phyloP scores from a whole-genome alignment of 2,329 filamentous ascomycete species.

The Chaetomium olivaceum region DNA sequence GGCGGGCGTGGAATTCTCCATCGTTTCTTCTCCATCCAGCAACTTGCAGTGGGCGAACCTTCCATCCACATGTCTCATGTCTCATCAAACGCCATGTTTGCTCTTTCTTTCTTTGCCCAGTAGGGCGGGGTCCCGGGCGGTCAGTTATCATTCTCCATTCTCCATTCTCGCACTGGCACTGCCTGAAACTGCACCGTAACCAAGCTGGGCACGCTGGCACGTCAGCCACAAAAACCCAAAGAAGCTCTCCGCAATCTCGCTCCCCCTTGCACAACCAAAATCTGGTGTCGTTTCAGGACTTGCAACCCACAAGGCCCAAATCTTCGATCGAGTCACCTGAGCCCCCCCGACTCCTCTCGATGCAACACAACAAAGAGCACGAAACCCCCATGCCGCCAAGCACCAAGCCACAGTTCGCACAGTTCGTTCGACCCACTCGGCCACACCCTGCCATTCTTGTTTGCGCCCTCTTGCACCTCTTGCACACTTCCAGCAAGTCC shows the following conservation, averaged over 20 bases:
- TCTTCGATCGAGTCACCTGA: slow-evolving; percentile 4
- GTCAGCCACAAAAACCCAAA: neutral
- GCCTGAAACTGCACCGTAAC: neutral
- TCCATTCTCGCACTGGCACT: too few relatives aligned
- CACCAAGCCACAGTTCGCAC: slow-evolving; percentile 6
- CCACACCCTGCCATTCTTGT: too few relatives aligned
- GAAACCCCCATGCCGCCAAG: slow-evolving; percentile 3
- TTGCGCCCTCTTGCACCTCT: too few relatives aligned
- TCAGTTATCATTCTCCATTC: neutral
- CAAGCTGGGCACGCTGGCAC: neutral
- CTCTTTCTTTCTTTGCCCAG: neutral
- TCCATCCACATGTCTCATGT: neutral
- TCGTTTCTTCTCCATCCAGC: neutral
- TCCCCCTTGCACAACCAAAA: neutral
- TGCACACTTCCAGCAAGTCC: too few relatives aligned
- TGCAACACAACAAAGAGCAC: slow-evolving; percentile 5
- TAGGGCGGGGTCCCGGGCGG: neutral
- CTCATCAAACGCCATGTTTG: neutral
- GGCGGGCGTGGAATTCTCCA: neutral
- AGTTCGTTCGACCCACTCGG: too few relatives aligned
- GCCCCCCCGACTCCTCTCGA: neutral
- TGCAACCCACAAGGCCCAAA: neutral
- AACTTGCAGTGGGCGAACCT: neutral
- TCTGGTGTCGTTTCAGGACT: slow-evolving; percentile 3
- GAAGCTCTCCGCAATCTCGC: neutral